These are phyloP conservation scores for Coemansia umbellata DNA, from an alignment of 192 early-diverging fungal genomes.

Conservation along the genomic window DNA sequence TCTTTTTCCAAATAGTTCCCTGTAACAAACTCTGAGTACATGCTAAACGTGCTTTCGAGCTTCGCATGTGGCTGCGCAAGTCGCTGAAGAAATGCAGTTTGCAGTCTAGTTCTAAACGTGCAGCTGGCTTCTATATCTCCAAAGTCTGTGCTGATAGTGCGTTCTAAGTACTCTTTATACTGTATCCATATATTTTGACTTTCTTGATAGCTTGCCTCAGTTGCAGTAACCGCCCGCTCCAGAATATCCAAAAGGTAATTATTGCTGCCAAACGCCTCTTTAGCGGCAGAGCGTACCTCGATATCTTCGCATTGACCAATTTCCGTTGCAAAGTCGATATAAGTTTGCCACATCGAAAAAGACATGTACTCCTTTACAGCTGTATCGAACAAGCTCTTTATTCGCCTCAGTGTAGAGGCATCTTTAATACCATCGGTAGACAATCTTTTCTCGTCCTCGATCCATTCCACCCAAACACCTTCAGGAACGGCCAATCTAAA, in stretches of 20 bases:
- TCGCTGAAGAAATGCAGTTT: constrained; percentile 19
- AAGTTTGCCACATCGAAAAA: constrained; percentile 28
- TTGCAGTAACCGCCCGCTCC: constrained; percentile 24
- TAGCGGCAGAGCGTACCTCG: constrained; percentile 11
- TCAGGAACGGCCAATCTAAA: constrained; percentile 20
- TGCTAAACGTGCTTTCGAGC: constrained; percentile 31
- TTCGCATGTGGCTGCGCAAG: constrained; percentile 27
- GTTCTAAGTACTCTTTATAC: constrained; percentile 23
- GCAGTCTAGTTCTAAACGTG: neutral
- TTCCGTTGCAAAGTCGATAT: constrained; percentile 16
- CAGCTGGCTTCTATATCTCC: neutral
- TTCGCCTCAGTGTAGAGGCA: neutral
- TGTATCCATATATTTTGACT: constrained; percentile 26
- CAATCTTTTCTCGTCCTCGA: constrained; percentile 18
- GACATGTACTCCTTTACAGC: constrained; percentile 17
- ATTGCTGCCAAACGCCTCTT: constrained; percentile 10
- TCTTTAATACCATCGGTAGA: neutral
- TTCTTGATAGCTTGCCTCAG: constrained; percentile 11
- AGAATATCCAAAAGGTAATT: constrained; percentile 8
- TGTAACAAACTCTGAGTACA: constrained; percentile 44
- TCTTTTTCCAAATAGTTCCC: constrained; percentile 3
- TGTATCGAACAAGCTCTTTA: constrained; percentile 13
- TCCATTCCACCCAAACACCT: constrained; percentile 23
- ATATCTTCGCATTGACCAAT: constrained; percentile 1
- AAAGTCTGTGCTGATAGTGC: neutral